Evolutionary conservation across 768 basidiomycete genomes (phyloP).

Genomic region (Hypsizygus marmoreus): DNA sequence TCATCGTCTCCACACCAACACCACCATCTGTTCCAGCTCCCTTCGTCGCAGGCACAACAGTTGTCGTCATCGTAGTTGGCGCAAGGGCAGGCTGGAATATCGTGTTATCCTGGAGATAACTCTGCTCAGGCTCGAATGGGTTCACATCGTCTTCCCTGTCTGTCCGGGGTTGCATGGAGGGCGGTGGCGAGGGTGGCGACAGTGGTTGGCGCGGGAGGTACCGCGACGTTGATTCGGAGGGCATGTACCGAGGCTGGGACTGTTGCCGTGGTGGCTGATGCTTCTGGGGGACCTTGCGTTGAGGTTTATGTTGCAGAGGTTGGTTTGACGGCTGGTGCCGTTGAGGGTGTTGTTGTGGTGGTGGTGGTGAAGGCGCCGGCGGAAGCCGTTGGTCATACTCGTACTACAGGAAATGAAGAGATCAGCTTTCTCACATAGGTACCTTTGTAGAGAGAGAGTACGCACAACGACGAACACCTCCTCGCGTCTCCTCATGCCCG

Average conservation of each 20-base stretch:
- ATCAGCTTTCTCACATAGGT: conserved; percentile 5
- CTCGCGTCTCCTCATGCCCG: conserved; percentile 39
- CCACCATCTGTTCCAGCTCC: too few species aligned
- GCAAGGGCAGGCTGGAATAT: conserved; percentile 7
- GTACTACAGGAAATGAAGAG: conserved; percentile 24
- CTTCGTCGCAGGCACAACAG: conserved; percentile 12
- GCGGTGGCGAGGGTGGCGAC: conserved; percentile 19
- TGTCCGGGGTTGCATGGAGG: conserved; percentile 5
- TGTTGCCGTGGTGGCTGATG: conserved; percentile 10
- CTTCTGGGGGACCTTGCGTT: conserved; percentile 2
- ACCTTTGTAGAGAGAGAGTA: conserved; percentile 4
- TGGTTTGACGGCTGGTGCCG: conserved; percentile 11
- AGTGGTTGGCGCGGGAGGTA: conserved; percentile 29
- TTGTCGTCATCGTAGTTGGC: conserved; percentile 6
- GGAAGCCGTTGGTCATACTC: conserved; percentile 30
- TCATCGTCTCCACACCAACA: too few species aligned
- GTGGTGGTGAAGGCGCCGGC: conserved; percentile 11
- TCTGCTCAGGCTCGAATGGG: conserved; percentile 44
- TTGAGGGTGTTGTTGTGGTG: conserved; percentile 2
- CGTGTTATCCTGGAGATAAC: conserved; percentile 30
- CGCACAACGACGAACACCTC: conserved; percentile 44
- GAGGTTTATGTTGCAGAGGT: too few species aligned
- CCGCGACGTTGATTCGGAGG: conserved; percentile 23
- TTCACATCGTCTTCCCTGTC: conserved; percentile 40
- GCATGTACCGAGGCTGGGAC: conserved; percentile 22